Evolutionary conservation across 352 stramenopile genomes (phyloP), one percentile per base, ranked within the genome.

Genomic region (Globisporangium nagaii): DNA sequence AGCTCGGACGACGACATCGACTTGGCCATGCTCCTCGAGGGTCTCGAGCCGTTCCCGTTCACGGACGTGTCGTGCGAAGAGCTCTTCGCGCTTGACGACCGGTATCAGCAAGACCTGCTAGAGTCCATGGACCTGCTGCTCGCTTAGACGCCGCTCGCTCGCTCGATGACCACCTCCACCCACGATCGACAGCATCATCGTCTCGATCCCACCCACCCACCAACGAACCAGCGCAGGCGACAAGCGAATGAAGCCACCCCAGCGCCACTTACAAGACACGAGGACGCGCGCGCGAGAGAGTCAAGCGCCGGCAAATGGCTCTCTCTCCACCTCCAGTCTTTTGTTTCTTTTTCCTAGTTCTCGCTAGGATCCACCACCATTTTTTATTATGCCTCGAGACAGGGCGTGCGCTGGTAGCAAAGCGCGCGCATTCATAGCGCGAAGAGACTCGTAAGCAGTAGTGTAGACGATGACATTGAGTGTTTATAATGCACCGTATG

Each of bases 1-100:
- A 32, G 30, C 37, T 55, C 49, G 31, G 56, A 58, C 19, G 47
- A 63, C 20, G 62, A 70, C 3, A 48, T 73, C 30, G 68, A 75
- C 22, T 50, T 73, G 54, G 58, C 73, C 17, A 32, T 49, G 12
- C 20, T 75, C 22, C 41, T 84, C 3, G 50, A 61, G n/a, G 43
- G 51, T 1, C 59, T 73, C 31, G 73, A 87, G 34, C 79, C 79
- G 31, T 60, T 84, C 35, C 79, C 79, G 22, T 89, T 78, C 59
- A 66, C 58, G 12, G 45, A 62, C 2, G 67, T 70, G n/a, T 52
- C 71, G 15, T 68, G 66, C 7, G 70, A 77, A 46, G 63, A 79
- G 11, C 53, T 71, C 7, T 56, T 74, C n/a, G 55, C 82, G 44
- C 55, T 60, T 1, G 61, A 79, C 35, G 69, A 86, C 44, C 61